Percentiles rank a stretch among this genome's conserved stretches.
phyloP scores from a whole-genome alignment of 2,329 filamentous ascomycete genomes.

The Hypoxylon sp. region DNA sequence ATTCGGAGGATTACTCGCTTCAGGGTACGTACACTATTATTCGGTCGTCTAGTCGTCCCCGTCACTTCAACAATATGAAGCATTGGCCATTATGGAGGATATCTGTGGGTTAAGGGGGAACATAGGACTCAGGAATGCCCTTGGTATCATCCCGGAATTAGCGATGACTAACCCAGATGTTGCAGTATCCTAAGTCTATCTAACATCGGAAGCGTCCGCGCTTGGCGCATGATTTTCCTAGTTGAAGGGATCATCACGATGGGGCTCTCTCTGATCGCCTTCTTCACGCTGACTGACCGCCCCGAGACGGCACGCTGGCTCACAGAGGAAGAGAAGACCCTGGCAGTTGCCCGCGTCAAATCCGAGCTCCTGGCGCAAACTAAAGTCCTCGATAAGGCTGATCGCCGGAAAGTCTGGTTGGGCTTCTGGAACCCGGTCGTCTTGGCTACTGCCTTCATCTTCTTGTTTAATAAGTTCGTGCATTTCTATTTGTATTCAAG shows the following conservation, averaged over 20 bases:
- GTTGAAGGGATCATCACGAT: constrained; percentile 67
- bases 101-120: background rate
- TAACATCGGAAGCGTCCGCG: constrained; percentile 59
- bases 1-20: constrained; percentile 77
- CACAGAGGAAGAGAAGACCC: constrained; percentile 73
- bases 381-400: constrained; percentile 74
- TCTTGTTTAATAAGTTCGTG: constrained; percentile 51
- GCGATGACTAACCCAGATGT: background rate
- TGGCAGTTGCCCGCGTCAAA: constrained; percentile 77
- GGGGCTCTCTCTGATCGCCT: constrained; percentile 71
- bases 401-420: constrained; percentile 69
- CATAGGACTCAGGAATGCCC: background rate
- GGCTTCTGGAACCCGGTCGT: constrained; percentile 75
- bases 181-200: constrained; percentile 71
- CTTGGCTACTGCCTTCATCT: constrained; percentile 48
- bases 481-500: background rate
- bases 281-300: constrained; percentile 77
- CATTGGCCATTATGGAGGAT: background rate
- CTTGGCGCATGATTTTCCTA: constrained; percentile 54
- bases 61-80: background rate
- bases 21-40: constrained; percentile 54
- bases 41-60: background rate
- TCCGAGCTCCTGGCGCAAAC: constrained; percentile 75
- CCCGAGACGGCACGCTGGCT: constrained; percentile 79
- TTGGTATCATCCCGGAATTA: background rate